These are phyloP conservation scores for Zygosaccharomyces bisporus DNA, from an alignment of 805 yeast species.

Conservation along the genomic window DNA sequence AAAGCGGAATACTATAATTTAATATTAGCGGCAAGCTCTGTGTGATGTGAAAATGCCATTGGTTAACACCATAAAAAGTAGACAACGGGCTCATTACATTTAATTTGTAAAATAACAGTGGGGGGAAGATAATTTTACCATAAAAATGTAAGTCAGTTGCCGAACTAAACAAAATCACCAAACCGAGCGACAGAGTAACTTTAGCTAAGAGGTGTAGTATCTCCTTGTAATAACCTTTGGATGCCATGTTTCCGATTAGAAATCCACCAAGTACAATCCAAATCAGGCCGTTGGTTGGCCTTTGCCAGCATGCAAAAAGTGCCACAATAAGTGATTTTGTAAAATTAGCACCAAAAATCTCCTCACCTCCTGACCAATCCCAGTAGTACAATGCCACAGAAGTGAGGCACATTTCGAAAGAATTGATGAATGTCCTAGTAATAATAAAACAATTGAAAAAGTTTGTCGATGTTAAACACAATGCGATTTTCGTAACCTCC, in stretches of 20 bases:
- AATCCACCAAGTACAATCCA: constrained; percentile 64
- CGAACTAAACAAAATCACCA: constrained; percentile 39
- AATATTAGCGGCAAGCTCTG: constrained; percentile 81
- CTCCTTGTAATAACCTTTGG: constrained; percentile 11
- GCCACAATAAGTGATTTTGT: constrained; percentile 49
- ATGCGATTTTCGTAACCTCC: constrained; percentile 22
- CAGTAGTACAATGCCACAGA: constrained; percentile 62
- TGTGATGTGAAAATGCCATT: constrained; percentile 76
- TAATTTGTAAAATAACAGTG: constrained; percentile 67
- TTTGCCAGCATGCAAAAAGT: constrained; percentile 57
- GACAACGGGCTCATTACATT: constrained; percentile 72
- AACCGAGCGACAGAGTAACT: constrained; percentile 19
- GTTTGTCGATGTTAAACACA: constrained; percentile 26
- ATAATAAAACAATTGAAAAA: constrained; percentile 75
- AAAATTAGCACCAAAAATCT: constrained; percentile 22
- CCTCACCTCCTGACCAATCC: constrained; percentile 51
- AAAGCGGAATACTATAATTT: constrained; percentile 62
- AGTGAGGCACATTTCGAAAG: constrained; percentile 71
- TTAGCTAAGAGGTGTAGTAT: constrained; percentile 20
- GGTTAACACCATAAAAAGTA: constrained; percentile 77
- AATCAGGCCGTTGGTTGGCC: constrained; percentile 80
- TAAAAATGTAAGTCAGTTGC: constrained; percentile 60
- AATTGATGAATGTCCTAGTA: constrained; percentile 83
- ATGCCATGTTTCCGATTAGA: constrained; percentile 21
- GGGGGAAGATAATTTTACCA: constrained; percentile 53